A percentile compares a stretch with the other conserved stretches of the same genome.
Evolutionary conservation across 768 basidiomycete species (phyloP).

Genomic region (Peribolospora kevripleyi): DNA sequence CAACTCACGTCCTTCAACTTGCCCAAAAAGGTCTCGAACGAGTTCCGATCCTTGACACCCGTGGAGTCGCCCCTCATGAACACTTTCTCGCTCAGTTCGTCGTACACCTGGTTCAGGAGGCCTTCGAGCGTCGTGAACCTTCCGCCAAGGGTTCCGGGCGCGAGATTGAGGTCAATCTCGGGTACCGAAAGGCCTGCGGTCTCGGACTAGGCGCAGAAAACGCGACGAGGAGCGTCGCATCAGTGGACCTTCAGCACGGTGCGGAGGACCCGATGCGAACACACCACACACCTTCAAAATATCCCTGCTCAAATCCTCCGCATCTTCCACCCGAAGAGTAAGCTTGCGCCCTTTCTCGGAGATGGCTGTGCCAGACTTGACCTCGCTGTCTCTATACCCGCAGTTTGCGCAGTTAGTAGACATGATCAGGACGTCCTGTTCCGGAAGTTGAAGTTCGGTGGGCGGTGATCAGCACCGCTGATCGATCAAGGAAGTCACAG

Average conservation of each 20-base stretch:
- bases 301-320: slow-evolving; percentile 76
- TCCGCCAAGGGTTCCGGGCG: slow-evolving; percentile 83
- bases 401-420: slow-evolving; percentile 88
- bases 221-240: neutral
- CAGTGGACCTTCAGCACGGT: neutral
- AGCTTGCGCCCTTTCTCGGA: slow-evolving; percentile 68
- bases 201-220: slow-evolving; percentile 42
- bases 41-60: slow-evolving; percentile 22
- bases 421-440: slow-evolving; percentile 90
- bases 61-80: slow-evolving; percentile 47
- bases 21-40: slow-evolving; percentile 53
- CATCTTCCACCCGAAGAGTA: slow-evolving; percentile 67
- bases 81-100: slow-evolving; percentile 73
- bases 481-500: neutral
- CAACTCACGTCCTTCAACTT: slow-evolving; percentile 43
- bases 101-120: slow-evolving; percentile 76
- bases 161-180: slow-evolving; percentile 77
- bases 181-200: slow-evolving; percentile 72
- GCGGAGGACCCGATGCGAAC: neutral
- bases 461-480: neutral
- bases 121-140: slow-evolving; percentile 96
- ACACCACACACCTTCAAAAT: slow-evolving; percentile 50
- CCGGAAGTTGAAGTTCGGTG: neutral
- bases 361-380: slow-evolving; percentile 80
- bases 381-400: slow-evolving; percentile 92